Evolutionary conservation across 148 eudicot genomes (phyloP).

Genomic region (Rhododendron molle): DNA sequence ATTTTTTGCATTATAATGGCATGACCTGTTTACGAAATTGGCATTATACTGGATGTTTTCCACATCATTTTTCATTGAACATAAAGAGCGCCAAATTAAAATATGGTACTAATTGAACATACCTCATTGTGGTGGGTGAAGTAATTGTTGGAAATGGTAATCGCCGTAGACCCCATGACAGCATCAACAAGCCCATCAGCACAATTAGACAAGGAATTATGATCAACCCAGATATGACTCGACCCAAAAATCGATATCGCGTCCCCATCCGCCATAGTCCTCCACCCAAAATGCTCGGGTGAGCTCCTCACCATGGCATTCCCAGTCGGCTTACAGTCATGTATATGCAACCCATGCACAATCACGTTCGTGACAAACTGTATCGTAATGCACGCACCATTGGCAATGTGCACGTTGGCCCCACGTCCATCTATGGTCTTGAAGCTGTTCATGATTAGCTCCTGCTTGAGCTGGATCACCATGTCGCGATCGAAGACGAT

Average conservation of each 20-base stretch:
- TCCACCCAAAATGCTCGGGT: conserved; percentile 72
- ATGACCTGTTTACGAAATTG: background rate
- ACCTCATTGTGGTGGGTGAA: conserved; percentile 94
- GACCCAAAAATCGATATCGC: conserved; percentile 76
- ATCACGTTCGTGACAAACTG: conserved; percentile 78
- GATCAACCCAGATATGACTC: conserved; percentile 87
- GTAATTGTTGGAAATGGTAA: conserved; percentile 84
- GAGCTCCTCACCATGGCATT: conserved; percentile 92
- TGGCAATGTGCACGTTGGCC: conserved; percentile 70
- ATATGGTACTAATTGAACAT: background rate
- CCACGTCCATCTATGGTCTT: conserved; percentile 92
- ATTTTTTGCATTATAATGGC: background rate
- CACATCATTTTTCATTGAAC: background rate
- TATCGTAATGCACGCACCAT: conserved; percentile 75
- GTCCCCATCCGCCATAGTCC: conserved; percentile 94
- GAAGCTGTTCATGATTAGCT: conserved; percentile 89
- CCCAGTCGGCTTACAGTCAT: conserved; percentile 82
- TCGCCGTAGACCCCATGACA: conserved; percentile 88
- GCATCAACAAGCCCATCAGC: conserved; percentile 93
- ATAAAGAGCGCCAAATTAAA: background rate
- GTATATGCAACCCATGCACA: conserved; percentile 78
- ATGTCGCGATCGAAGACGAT: conserved; percentile 77
- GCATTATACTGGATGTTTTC: background rate
- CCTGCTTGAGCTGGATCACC: conserved; percentile 73
- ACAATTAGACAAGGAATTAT: conserved; percentile 74